phyloP scores from a whole-genome alignment of 148 eudicot genomes.

The Rhododendron mucronatum region DNA sequence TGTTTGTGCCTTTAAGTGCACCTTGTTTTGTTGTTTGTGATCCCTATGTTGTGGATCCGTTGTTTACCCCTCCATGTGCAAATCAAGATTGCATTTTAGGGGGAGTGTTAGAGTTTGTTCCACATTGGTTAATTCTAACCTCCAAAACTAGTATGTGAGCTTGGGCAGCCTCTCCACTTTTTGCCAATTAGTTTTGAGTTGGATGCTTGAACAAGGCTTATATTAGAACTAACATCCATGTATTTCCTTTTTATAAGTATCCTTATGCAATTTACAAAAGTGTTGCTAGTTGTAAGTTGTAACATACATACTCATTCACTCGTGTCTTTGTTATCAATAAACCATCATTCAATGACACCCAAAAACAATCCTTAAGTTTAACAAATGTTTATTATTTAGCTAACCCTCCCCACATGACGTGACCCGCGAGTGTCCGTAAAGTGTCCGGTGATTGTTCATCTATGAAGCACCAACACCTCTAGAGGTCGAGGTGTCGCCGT shows the following conservation, averaged over 20 bases:
- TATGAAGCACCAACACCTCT: too few relatives aligned
- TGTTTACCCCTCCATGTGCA: too few relatives aligned
- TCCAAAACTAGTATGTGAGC: neutral
- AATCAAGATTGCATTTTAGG: too few relatives aligned
- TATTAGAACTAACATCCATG: neutral
- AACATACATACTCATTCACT: neutral
- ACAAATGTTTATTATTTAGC: neutral
- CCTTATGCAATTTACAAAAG: neutral
- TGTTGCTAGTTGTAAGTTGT: neutral
- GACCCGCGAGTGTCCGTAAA: neutral
- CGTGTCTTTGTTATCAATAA: neutral
- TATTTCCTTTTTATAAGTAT: neutral
- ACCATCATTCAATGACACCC: neutral
- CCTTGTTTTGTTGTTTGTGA: too few relatives aligned
- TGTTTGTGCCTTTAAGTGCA: too few relatives aligned
- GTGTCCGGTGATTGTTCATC: neutral
- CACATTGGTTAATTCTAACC: neutral
- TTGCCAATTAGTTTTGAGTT: neutral
- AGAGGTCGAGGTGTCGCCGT: too few relatives aligned
- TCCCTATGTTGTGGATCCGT: too few relatives aligned
- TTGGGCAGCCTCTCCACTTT: neutral
- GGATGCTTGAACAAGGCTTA: neutral
- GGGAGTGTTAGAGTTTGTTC: neutral
- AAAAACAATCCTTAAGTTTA: neutral
- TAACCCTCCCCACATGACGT: neutral